Conservation (phyloP, 2,329 filamentous ascomycete genomes). For the Alternaria brassicicola region DNA sequence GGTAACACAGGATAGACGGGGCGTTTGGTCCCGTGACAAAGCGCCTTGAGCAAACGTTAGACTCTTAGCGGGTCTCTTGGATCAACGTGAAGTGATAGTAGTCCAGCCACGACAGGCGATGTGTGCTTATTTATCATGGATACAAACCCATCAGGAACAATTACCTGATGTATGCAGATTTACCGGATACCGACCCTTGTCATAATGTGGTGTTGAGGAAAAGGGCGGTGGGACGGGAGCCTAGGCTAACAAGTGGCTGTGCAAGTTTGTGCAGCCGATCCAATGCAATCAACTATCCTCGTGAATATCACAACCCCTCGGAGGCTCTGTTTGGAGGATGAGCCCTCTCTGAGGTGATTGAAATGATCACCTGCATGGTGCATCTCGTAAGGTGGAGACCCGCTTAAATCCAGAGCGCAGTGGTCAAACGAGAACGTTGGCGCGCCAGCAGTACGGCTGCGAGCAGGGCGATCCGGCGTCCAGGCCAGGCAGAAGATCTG, state of each 20-base stretch:
- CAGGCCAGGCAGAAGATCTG: background rate
- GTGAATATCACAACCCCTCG: background rate
- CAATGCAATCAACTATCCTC: background rate
- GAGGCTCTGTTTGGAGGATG: background rate
- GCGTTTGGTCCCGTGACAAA: background rate
- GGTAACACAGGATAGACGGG: too few relatives aligned
- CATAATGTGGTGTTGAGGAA: background rate
- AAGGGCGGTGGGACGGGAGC: background rate
- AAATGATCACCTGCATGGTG: background rate
- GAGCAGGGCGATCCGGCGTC: background rate
- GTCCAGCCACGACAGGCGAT: background rate
- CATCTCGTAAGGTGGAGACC: background rate
- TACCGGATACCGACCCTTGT: background rate
- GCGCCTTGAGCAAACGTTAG: background rate
- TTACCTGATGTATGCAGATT: background rate
- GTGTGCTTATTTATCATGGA: background rate
- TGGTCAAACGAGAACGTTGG: background rate
- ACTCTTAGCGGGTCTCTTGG: background rate
- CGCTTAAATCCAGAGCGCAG: background rate
- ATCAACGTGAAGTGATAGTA: background rate
- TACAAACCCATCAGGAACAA: background rate
- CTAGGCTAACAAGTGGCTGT: background rate
- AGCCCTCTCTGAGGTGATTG: background rate
- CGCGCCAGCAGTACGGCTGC: background rate
- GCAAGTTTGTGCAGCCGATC: background rate